These are phyloP conservation scores for Crassisporium funariophilum DNA, from an alignment of 768 basidiomycete species.

Conservation along the genomic window DNA sequence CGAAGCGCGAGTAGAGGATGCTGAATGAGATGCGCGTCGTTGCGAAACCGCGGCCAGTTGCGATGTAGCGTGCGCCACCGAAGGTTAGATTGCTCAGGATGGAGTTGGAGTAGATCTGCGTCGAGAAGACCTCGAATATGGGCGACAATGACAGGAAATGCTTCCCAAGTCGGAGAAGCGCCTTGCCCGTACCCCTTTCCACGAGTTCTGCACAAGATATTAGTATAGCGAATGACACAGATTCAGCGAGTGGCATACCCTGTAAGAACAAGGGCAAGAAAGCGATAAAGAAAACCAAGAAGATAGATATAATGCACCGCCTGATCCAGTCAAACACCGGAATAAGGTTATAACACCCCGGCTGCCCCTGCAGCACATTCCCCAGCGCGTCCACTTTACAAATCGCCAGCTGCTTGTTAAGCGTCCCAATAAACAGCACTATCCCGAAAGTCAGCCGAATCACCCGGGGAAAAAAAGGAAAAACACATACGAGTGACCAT, in stretches of 20 bases:
- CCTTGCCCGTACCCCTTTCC: slow-evolving; percentile 94
- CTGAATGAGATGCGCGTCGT: slow-evolving; percentile 95
- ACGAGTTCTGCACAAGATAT: slow-evolving; percentile 68
- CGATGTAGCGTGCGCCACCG: slow-evolving; percentile 98
- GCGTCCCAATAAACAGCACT: slow-evolving; percentile 94
- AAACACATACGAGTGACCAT: slow-evolving; percentile 83
- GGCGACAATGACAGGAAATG: slow-evolving; percentile 98
- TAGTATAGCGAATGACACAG: slow-evolving; percentile 2
- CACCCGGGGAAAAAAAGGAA: slow-evolving; percentile 2
- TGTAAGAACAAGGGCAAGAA: slow-evolving; percentile 96
- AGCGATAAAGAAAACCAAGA: slow-evolving; percentile 98
- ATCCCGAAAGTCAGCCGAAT: slow-evolving; percentile 3
- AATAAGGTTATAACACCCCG: slow-evolving; percentile 93
- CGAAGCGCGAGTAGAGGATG: slow-evolving; percentile 97
- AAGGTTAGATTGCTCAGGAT: slow-evolving; percentile 96
- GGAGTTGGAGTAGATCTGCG: slow-evolving; percentile 96
- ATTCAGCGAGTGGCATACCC: slow-evolving; percentile 52
- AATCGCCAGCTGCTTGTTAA: slow-evolving; percentile 90
- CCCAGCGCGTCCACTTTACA: slow-evolving; percentile 84
- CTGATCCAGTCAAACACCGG: slow-evolving; percentile 99
- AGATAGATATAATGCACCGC: slow-evolving; percentile 95
- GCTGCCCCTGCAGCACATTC: slow-evolving; percentile 80
- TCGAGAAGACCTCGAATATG: slow-evolving; percentile 98
- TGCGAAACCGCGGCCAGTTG: slow-evolving; percentile 98
- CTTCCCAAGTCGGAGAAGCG: slow-evolving; percentile 90